phyloP scores from a whole-genome alignment of 208 protist species.

The Leishmania aethiopica region DNA sequence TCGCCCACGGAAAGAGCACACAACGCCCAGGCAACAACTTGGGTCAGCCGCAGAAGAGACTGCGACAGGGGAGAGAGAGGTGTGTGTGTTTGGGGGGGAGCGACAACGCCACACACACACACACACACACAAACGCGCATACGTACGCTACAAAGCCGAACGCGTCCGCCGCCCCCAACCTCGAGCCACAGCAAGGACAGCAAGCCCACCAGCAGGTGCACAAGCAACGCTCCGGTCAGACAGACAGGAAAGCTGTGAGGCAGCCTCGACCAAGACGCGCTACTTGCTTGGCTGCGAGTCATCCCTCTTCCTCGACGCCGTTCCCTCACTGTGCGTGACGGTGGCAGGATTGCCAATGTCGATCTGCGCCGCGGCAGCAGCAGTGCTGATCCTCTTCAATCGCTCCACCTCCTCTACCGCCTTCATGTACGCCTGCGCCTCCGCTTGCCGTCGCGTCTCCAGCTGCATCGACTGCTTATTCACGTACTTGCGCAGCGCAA shows the following conservation, averaged over 20 bases:
- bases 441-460: slow-evolving; percentile 60
- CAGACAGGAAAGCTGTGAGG: background rate
- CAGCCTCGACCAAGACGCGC: background rate
- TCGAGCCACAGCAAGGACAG: background rate
- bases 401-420: slow-evolving; percentile 71
- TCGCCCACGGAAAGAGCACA: background rate
- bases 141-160: background rate
- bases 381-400: slow-evolving; percentile 42
- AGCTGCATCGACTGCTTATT: slow-evolving; percentile 52
- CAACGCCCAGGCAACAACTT: background rate
- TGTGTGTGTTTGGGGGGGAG: too few species aligned
- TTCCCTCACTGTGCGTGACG: background rate
- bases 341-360: slow-evolving; percentile 7
- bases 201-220: background rate
- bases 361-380: slow-evolving; percentile 27
- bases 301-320: background rate
- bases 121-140: background rate
- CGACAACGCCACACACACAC: background rate
- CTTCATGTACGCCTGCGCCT: slow-evolving; percentile 71
- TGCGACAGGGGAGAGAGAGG: background rate
- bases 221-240: background rate
- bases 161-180: background rate
- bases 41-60: background rate
- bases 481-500: slow-evolving; percentile 58
- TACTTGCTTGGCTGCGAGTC: background rate